Conservation (phyloP, 2,329 filamentous ascomycete genomes). For the Dendrostoma leiphaemia region DNA sequence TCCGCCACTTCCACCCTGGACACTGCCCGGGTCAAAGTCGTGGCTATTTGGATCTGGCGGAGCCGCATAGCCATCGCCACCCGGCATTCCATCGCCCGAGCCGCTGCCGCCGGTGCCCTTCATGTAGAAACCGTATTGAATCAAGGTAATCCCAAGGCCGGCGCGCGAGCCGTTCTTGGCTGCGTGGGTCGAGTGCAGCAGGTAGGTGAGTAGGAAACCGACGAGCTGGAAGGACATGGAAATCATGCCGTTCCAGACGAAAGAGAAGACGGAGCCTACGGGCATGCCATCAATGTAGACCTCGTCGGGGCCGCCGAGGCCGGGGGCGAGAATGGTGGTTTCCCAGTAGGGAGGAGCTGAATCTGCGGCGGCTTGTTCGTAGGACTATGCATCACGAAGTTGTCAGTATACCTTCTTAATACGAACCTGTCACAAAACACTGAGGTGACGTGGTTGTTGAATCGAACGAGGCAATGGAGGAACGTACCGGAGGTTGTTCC, state of each 20-base stretch:
- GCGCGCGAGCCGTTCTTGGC: slow-evolving; percentile 96
- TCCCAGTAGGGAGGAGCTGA: slow-evolving; percentile 98
- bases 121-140: slow-evolving; percentile 97
- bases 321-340: slow-evolving; percentile 93
- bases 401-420: slow-evolving; percentile 39
- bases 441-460: too few relatives aligned
- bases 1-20: slow-evolving; percentile 41
- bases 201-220: slow-evolving; percentile 95
- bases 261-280: slow-evolving; percentile 82
- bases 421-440: too few relatives aligned
- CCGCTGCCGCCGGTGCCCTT: slow-evolving; percentile 52
- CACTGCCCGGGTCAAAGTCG: slow-evolving; percentile 75
- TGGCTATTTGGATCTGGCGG: slow-evolving; percentile 89
- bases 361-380: slow-evolving; percentile 96
- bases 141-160: slow-evolving; percentile 89
- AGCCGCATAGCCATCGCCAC: slow-evolving; percentile 53
- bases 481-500: slow-evolving; percentile 85
- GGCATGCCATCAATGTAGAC: slow-evolving; percentile 97
- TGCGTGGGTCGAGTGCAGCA: slow-evolving; percentile 95
- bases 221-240: slow-evolving; percentile 96
- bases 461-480: too few relatives aligned
- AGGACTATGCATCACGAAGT: slow-evolving; percentile 59
- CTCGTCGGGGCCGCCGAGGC: slow-evolving; percentile 85
- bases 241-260: slow-evolving; percentile 93
- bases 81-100: slow-evolving; percentile 37